Conservation (phyloP, 2,329 filamentous ascomycete species). For the Fusarium compactum region DNA sequence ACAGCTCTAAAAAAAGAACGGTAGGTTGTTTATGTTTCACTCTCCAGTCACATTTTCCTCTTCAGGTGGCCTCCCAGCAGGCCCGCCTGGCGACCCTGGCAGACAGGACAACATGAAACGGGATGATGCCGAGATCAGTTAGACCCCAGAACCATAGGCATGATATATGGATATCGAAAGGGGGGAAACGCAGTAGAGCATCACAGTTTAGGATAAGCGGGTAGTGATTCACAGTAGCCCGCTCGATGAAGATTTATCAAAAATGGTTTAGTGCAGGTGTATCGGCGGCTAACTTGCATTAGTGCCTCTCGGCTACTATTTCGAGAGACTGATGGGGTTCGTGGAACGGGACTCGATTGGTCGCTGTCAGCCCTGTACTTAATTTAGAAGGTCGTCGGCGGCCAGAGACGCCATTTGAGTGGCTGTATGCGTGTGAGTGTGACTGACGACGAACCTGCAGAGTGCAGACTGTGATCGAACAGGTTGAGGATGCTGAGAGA, state of each 20-base stretch:
- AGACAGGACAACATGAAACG: constrained; percentile 31
- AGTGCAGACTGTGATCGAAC: constrained; percentile 28
- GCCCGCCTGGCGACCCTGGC: constrained; percentile 18
- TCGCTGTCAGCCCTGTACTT: constrained; percentile 9
- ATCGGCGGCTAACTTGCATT: constrained; percentile 46
- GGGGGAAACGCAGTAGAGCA: constrained; percentile 3
- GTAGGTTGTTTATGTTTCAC: constrained; percentile 36
- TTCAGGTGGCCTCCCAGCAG: constrained; percentile 18
- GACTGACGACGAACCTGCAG: constrained; percentile 27
- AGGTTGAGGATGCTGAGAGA: not conserved
- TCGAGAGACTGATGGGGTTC: constrained; percentile 26
- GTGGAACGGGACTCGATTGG: constrained; percentile 28
- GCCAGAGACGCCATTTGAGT: constrained; percentile 26
- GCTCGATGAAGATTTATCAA: not conserved
- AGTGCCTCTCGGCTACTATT: constrained; percentile 39
- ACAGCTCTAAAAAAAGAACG: constrained; percentile 29
- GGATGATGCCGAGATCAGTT: constrained; percentile 16
- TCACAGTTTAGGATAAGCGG: constrained; percentile 21
- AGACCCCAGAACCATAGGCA: not conserved
- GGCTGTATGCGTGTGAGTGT: constrained; percentile 34
- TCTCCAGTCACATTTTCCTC: constrained; percentile 8
- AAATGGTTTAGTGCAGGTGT: not conserved
- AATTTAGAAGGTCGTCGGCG: constrained; percentile 36
- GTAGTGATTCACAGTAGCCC: constrained; percentile 9
- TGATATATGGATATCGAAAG: not conserved